phyloP scores from a whole-genome alignment of 345 rosid species.

The Turnera subulata region DNA sequence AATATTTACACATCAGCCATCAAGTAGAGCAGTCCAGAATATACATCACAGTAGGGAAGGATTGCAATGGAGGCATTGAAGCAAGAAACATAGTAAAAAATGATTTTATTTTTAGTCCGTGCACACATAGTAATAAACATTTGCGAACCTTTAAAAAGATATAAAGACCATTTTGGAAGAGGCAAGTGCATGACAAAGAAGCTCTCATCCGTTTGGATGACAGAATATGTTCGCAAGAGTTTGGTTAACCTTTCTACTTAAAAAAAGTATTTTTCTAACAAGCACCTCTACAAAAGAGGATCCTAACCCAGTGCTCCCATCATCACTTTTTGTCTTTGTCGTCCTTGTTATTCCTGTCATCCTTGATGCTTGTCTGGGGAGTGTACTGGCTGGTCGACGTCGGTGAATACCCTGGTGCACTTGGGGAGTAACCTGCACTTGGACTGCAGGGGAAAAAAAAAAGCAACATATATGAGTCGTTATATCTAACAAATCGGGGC shows the following conservation, averaged over 20 bases:
- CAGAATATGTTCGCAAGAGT: neutral
- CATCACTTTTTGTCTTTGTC: constrained; percentile 19
- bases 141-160: no score
- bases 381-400: constrained; percentile 77
- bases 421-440: constrained; percentile 83
- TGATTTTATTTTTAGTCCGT: no score
- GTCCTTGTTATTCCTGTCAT: constrained; percentile 35
- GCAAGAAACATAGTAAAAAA: no score
- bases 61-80: no score
- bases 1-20: no score
- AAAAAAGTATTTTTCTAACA: neutral
- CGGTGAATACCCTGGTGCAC: constrained; percentile 77
- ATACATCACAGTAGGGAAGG: no score
- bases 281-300: neutral
- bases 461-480: neutral
- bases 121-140: neutral
- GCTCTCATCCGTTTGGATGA: no score
- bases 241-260: neutral
- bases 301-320: constrained; percentile 15
- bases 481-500: neutral
- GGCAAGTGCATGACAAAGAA: neutral
- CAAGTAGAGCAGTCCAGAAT: no score
- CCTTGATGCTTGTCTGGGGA: constrained; percentile 57
- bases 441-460: constrained; percentile 34
- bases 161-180: neutral